Conservation (phyloP, 352 stramenopile genomes). For the Blastocystis sp. region DNA sequence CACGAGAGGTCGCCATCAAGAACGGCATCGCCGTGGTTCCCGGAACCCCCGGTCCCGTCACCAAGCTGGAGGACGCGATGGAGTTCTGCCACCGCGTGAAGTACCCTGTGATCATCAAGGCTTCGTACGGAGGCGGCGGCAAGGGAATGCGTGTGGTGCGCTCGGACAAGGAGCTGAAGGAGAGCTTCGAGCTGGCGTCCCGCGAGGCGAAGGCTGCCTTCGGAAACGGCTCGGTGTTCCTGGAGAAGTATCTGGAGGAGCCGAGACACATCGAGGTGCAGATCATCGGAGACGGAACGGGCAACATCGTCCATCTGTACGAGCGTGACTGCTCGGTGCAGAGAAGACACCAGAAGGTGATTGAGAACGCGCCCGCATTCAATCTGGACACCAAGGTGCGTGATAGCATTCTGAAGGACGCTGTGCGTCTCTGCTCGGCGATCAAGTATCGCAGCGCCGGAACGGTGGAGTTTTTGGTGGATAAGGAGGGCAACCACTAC, state of each 20-base stretch:
- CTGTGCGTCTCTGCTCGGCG: slow-evolving; percentile 74
- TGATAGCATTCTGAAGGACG: slow-evolving; percentile 67
- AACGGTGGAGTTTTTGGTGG: slow-evolving; percentile 93
- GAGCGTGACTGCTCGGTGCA: slow-evolving; percentile 94
- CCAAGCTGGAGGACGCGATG: slow-evolving; percentile 72
- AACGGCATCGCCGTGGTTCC: slow-evolving; percentile 75
- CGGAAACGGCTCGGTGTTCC: slow-evolving; percentile 83
- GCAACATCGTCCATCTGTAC: slow-evolving; percentile 83
- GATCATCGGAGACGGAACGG: slow-evolving; percentile 82
- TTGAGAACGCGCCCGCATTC: slow-evolving; percentile 60
- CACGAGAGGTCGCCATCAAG: slow-evolving; percentile 75
- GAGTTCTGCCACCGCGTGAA: slow-evolving; percentile 76
- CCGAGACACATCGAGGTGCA: slow-evolving; percentile 92
- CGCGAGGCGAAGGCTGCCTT: slow-evolving; percentile 74
- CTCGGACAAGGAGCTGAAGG: slow-evolving; percentile 70
- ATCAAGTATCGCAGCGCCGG: slow-evolving; percentile 86
- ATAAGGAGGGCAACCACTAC: slow-evolving; percentile 76
- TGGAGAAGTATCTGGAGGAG: slow-evolving; percentile 85
- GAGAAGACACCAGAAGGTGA: slow-evolving; percentile 86
- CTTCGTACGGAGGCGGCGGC: slow-evolving; percentile 83
- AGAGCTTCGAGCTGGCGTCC: slow-evolving; percentile 74
- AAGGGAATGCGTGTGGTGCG: slow-evolving; percentile 86
- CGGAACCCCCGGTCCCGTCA: slow-evolving; percentile 71
- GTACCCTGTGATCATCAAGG: slow-evolving; percentile 89
- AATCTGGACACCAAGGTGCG: slow-evolving; percentile 17